A percentile compares a stretch with the other conserved stretches of the same genome.
Evolutionary conservation across 768 basidiomycete species (phyloP).

Genomic region (Macrolepiota dolichaula): DNA sequence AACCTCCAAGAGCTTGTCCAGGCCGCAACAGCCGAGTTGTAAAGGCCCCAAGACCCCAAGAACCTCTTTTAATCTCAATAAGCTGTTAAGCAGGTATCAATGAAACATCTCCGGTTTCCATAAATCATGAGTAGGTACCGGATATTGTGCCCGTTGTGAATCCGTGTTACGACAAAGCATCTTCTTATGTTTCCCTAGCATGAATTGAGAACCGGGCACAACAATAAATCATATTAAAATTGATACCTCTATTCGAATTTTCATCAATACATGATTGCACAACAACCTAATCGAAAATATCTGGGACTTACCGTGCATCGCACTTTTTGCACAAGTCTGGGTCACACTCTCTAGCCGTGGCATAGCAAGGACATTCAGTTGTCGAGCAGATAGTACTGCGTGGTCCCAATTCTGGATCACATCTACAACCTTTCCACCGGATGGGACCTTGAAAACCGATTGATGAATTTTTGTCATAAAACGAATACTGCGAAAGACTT

Average conservation of each 20-base stretch:
- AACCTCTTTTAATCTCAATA: slow-evolving; percentile 3
- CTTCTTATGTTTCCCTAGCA: slow-evolving; percentile 45
- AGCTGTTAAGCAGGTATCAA: background rate
- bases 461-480: background rate
- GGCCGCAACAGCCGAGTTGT: background rate
- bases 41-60: slow-evolving; percentile 10
- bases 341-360: slow-evolving; percentile 59
- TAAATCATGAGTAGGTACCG: slow-evolving; percentile 26
- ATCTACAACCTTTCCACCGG: slow-evolving; percentile 57
- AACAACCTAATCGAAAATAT: background rate
- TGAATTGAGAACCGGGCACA: slow-evolving; percentile 1
- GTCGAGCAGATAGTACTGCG: slow-evolving; percentile 11
- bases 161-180: slow-evolving; percentile 46
- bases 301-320: slow-evolving; percentile 38
- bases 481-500: slow-evolving; percentile 17
- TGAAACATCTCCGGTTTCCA: background rate
- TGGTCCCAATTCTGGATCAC: slow-evolving; percentile 19
- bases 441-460: slow-evolving; percentile 38
- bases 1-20: slow-evolving; percentile 15
- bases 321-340: slow-evolving; percentile 59
- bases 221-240: background rate
- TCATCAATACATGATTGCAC: background rate
- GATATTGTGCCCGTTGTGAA: slow-evolving; percentile 43
- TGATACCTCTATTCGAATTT: slow-evolving; percentile 19
- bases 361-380: slow-evolving; percentile 53